Conservation (phyloP, 805 yeast genomes). For the Kluyveromyces starmeri region DNA sequence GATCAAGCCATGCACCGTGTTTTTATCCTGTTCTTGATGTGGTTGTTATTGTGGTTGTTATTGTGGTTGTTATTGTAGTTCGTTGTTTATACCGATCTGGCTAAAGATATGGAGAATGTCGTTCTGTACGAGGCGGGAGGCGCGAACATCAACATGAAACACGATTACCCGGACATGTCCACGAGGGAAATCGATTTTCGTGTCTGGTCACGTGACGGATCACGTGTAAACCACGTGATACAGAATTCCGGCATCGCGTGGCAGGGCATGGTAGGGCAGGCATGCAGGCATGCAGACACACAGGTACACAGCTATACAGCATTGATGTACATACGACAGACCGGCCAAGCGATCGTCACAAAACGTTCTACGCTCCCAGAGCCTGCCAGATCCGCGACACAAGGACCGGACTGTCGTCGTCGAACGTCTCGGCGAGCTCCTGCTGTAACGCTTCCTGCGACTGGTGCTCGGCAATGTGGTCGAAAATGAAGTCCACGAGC, state of each 20-base stretch:
- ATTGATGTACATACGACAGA: no score
- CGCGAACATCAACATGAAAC: slow-evolving; percentile 3
- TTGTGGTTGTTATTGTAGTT: no score
- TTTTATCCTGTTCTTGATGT: not conserved
- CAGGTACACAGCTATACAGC: no score
- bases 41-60: no score
- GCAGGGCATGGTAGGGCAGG: no score
- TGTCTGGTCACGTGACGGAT: no score
- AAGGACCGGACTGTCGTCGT: slow-evolving; percentile 24
- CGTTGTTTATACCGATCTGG: no score
- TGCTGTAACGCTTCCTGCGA: slow-evolving; percentile 15
- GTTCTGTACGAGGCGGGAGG: not conserved
- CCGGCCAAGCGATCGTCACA: no score
- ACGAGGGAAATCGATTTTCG: not conserved
- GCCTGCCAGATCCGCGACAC: slow-evolving; percentile 23
- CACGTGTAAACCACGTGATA: no score
- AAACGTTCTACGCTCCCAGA: not conserved
- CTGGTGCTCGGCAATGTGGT: slow-evolving; percentile 20
- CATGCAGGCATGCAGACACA: no score
- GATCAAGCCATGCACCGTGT: not conserved
- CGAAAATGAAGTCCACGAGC: slow-evolving; percentile 25
- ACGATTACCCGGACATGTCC: slow-evolving; percentile 2
- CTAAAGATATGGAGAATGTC: not conserved
- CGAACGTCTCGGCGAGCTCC: slow-evolving; percentile 27
- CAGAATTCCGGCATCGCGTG: not conserved